Evolutionary conservation across 495 filamentous ascomycete species (phyloP), one percentile per base, ranked within the genome.

Genomic region (Tuber aestivum): DNA sequence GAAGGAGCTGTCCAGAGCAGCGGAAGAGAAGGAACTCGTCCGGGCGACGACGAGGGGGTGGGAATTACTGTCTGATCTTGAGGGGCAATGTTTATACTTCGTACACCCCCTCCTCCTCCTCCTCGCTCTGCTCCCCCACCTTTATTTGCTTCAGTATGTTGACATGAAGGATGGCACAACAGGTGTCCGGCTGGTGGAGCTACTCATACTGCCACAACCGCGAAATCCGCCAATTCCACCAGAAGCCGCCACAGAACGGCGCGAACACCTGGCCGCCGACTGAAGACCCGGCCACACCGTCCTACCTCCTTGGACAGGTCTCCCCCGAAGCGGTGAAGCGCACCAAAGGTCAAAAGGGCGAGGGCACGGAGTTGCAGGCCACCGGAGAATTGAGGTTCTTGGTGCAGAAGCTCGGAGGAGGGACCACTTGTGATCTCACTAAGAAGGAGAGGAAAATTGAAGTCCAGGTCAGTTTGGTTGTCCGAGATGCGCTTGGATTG

Each of bases 121-220:
- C 10, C 35, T 70, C 35, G 32, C 12, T 14, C 14, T 5, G 4
- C 16, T 45, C 23, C 21, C n/a, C 18, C 45, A 4, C n/a, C 45
- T n/a, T 6, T 50, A 72, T 72, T 27, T 41, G 12, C 35, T 32
- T 21, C 7, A 18, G 71, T 73, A 21, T 71, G 2, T 18, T 65
- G 14, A 65, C 27, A 35, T 23, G 70, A 10, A 10, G 4, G 41
- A 0, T 44, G 35, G 35, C n/a, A 71, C 32, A 44, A 41, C n/a
- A 71, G 70, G 70, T 80, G 69, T 91, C 89, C 1, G 95, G 95
- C 5, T 99, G 95, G 95, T 99, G 95, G 95, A 94, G 91, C 73
- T 99, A 99, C 83, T 91, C 89, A 44, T 98, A 97, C 85, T 99
- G 95, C 86, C 97, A 97, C 85, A 92, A 92, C 81, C 87, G 89